Percentiles rank a stretch among this genome's conserved stretches.
phyloP scores from a whole-genome alignment of 192 early-diverging fungal genomes.

The Radiomyces spectabilis region DNA sequence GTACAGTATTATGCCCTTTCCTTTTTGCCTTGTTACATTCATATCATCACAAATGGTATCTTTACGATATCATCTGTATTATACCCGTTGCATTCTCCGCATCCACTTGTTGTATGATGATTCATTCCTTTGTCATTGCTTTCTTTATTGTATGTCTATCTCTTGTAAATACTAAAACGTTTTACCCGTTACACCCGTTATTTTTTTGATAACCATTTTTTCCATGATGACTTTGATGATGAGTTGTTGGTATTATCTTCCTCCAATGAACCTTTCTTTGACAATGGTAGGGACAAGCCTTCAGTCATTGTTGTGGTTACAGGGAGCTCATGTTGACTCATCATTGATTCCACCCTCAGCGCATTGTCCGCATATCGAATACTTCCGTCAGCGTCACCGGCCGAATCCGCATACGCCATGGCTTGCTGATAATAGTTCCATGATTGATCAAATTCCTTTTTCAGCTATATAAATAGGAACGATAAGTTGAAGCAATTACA shows the following conservation, averaged over 20 bases:
- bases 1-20: too few species aligned
- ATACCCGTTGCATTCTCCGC: not conserved
- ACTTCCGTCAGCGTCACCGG: conserved; percentile 28
- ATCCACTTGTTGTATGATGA: not conserved
- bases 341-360: conserved; percentile 1
- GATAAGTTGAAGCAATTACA: not conserved
- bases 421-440: conserved; percentile 33
- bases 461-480: conserved; percentile 20
- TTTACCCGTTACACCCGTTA: not conserved
- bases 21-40: not conserved
- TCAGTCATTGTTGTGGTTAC: not conserved
- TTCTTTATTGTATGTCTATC: not conserved
- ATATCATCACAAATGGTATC: not conserved
- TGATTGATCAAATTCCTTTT: conserved; percentile 31
- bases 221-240: not conserved
- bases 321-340: not conserved
- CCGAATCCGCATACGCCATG: conserved; percentile 20
- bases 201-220: not conserved
- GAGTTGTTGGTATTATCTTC: not conserved
- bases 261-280: not conserved
- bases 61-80: not conserved
- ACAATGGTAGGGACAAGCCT: not conserved
- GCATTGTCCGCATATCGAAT: conserved; percentile 7
- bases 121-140: not conserved
- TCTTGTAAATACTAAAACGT: not conserved